A percentile compares a stretch with the other conserved stretches of the same genome.
Evolutionary conservation across 2,329 filamentous ascomycete species (phyloP).

Genomic region (Aspergillus tanneri): DNA sequence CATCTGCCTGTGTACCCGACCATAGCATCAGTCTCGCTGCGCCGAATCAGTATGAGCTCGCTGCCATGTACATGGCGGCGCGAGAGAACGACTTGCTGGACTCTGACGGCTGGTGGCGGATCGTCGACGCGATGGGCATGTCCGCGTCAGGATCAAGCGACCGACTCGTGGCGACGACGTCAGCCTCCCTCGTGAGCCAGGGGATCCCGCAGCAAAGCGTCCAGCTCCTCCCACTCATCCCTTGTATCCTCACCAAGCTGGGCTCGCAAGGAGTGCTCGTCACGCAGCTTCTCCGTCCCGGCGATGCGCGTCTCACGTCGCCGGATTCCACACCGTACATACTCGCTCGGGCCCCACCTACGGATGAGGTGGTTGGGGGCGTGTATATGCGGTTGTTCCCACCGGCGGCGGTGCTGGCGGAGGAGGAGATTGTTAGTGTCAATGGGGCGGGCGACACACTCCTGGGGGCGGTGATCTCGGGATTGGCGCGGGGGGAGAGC

Average conservation of each 20-base stretch:
- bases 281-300: constrained; percentile 65
- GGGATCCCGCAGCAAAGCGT: constrained; percentile 82
- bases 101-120: constrained; percentile 69
- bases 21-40: constrained; percentile 70
- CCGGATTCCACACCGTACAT: constrained; percentile 67
- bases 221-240: constrained; percentile 84
- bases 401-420: constrained; percentile 59
- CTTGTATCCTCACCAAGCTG: constrained; percentile 80
- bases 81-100: constrained; percentile 67
- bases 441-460: constrained; percentile 96
- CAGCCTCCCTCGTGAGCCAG: constrained; percentile 65
- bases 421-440: constrained; percentile 74
- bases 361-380: constrained; percentile 66
- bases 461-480: constrained; percentile 78
- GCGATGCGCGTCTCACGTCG: constrained; percentile 66
- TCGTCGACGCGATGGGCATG: constrained; percentile 78
- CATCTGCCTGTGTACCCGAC: constrained; percentile 55
- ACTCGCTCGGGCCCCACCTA: constrained; percentile 60
- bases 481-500: constrained; percentile 59
- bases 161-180: constrained; percentile 68
- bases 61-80: constrained; percentile 73
- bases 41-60: constrained; percentile 80
- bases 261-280: constrained; percentile 74
- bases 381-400: constrained; percentile 81
- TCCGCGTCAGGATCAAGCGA: constrained; percentile 65